A percentile compares a stretch with the other conserved stretches of the same genome.
Evolutionary conservation across 345 rosid species (phyloP).

Genomic region (Salix purpurea): DNA sequence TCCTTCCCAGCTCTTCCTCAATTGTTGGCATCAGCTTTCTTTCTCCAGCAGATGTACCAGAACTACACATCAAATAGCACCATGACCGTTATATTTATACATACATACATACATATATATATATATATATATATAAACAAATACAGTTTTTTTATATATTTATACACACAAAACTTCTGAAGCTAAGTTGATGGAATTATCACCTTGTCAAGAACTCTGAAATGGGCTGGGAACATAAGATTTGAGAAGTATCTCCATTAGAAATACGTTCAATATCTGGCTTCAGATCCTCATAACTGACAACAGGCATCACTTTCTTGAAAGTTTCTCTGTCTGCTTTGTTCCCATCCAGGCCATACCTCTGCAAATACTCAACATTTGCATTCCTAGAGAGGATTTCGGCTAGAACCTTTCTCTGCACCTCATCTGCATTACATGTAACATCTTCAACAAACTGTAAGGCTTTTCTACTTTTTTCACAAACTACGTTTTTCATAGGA

Average conservation of each 20-base stretch:
- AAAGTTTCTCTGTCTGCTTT: conserved; percentile 3
- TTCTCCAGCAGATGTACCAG: conserved; percentile 23
- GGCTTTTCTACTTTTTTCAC: neutral
- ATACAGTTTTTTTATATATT: no score
- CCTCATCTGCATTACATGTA: conserved; percentile 7
- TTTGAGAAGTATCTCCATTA: conserved; percentile 19
- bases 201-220: conserved; percentile 26
- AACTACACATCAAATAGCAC: conserved; percentile 1
- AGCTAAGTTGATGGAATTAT: neutral
- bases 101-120: no score
- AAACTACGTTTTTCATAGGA: neutral
- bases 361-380: conserved; percentile 17
- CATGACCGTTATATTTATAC: neutral
- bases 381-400: conserved; percentile 20
- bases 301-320: conserved; percentile 19
- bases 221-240: conserved; percentile 18
- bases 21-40: conserved; percentile 22
- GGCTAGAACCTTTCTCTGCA: conserved; percentile 10
- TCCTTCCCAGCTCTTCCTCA: conserved; percentile 13
- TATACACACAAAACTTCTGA: neutral
- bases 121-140: no score
- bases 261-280: conserved; percentile 17
- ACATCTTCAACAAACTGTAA: conserved; percentile 17
- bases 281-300: conserved; percentile 15
- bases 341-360: conserved; percentile 7